A percentile compares a stretch with the other conserved stretches of the same genome.
These are phyloP conservation scores for Globisporangium barbulae DNA, from an alignment of 352 stramenopile species.

Conservation along the genomic window DNA sequence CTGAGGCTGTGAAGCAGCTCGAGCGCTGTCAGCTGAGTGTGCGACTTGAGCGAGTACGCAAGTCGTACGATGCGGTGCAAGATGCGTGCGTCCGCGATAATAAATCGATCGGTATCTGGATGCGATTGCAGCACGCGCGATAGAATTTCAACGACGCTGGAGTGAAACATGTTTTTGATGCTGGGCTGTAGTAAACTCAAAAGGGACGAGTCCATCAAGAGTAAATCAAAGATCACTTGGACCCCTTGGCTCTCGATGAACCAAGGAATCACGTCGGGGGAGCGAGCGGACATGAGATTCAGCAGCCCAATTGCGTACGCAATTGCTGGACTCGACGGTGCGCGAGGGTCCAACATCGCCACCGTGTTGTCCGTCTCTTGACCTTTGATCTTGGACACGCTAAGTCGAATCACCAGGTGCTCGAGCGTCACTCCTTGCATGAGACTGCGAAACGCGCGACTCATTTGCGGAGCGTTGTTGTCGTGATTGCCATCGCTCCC, in stretches of 20 bases:
- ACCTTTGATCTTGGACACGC: slow-evolving; percentile 4
- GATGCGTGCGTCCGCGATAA: slow-evolving; percentile 18
- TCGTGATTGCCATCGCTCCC: not conserved
- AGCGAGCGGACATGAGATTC: not conserved
- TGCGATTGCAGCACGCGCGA: not conserved
- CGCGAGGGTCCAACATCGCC: slow-evolving; percentile 15
- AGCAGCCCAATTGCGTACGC: slow-evolving; percentile 13
- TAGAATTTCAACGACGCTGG: not conserved
- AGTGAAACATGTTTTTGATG: not conserved
- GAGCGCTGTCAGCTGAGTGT: slow-evolving; percentile 24
- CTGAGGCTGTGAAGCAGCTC: slow-evolving; percentile 21
- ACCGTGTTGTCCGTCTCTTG: slow-evolving; percentile 11
- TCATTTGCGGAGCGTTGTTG: not conserved
- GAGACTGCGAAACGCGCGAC: slow-evolving; percentile 1
- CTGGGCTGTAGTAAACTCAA: not conserved
- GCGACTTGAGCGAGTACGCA: slow-evolving; percentile 21
- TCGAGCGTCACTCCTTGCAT: slow-evolving; percentile 4
- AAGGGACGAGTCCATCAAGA: slow-evolving; percentile 3
- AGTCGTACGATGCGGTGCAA: slow-evolving; percentile 24
- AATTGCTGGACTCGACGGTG: slow-evolving; percentile 8
- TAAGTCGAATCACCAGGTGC: slow-evolving; percentile 6
- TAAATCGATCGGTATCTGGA: not conserved
- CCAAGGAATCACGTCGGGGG: not conserved
- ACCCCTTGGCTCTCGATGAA: slow-evolving; percentile 6
- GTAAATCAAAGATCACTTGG: slow-evolving; percentile 11